Evolutionary conservation across 2,329 filamentous ascomycete genomes (phyloP).

Genomic region (Xylariaceae sp.): DNA sequence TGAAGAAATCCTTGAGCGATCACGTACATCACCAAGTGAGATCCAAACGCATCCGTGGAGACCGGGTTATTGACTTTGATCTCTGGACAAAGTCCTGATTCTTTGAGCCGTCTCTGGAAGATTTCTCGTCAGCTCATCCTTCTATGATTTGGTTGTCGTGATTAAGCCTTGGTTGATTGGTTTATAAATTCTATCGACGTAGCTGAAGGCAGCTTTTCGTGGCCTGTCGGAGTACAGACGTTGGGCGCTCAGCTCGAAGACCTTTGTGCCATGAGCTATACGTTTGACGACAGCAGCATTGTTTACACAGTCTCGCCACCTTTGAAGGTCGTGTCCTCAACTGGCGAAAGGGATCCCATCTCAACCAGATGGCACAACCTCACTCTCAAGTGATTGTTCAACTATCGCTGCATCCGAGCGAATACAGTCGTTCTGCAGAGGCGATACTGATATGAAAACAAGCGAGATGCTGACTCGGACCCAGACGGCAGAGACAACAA

Average conservation of each 20-base stretch:
- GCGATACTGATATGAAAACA: too few species aligned
- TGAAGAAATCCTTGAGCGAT: background rate
- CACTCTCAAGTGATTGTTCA: too few species aligned
- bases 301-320: background rate
- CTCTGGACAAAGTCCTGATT: background rate
- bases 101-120: background rate
- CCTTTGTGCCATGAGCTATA: slow-evolving; percentile 1
- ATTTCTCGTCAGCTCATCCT: slow-evolving; percentile 1
- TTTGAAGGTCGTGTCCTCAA: slow-evolving; percentile 1
- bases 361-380: too few species aligned
- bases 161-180: background rate
- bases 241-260: background rate
- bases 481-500: too few species aligned
- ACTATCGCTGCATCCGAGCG: too few species aligned
- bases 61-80: background rate
- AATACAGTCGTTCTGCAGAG: too few species aligned
- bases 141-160: background rate
- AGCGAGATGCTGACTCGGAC: too few species aligned
- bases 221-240: background rate
- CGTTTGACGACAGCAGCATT: background rate
- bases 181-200: background rate
- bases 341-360: background rate
- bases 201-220: background rate
- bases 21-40: slow-evolving; percentile 1
- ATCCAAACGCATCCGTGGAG: background rate